These are phyloP conservation scores for Cystobasidiopsis lactophilus DNA, from an alignment of 768 basidiomycete genomes.

Conservation along the genomic window DNA sequence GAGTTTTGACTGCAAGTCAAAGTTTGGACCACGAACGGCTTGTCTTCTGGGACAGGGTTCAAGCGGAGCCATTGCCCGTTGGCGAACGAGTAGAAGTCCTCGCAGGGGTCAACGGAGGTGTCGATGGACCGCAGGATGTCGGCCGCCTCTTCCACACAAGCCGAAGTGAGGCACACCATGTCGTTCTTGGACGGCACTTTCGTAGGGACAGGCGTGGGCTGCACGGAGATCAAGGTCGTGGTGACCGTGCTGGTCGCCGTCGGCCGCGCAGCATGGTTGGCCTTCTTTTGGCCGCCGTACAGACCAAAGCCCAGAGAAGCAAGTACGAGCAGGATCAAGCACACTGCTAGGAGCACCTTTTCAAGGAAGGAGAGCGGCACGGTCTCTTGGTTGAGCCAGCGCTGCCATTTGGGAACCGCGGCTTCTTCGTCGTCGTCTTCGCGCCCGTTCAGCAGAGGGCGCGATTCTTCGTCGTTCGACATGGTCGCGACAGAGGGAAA, in stretches of 20 bases:
- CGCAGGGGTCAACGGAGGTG: slow-evolving; percentile 66
- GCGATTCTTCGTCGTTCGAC: too few species aligned
- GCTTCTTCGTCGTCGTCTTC: too few species aligned
- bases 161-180: slow-evolving; percentile 48
- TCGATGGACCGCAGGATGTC: slow-evolving; percentile 63
- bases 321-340: slow-evolving; percentile 46
- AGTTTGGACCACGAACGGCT: slow-evolving; percentile 28
- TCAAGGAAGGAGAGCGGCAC: slow-evolving; percentile 46
- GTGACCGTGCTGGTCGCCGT: slow-evolving; percentile 21
- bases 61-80: slow-evolving; percentile 71
- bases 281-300: slow-evolving; percentile 66
- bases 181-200: slow-evolving; percentile 23
- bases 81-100: slow-evolving; percentile 80
- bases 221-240: slow-evolving; percentile 15
- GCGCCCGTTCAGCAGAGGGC: too few species aligned
- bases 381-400: too few species aligned
- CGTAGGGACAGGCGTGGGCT: slow-evolving; percentile 31
- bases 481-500: too few species aligned
- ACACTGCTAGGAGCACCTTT: slow-evolving; percentile 52
- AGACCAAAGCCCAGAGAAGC: slow-evolving; percentile 77
- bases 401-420: too few species aligned
- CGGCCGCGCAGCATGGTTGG: slow-evolving; percentile 3
- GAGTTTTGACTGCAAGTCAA: too few species aligned
- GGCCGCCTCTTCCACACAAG: slow-evolving; percentile 65
- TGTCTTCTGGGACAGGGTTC: slow-evolving; percentile 72